Percentiles rank a stretch among this genome's conserved stretches.
Conservation (phyloP, 345 rosid genomes). For the Toxicodendron radicans region DNA sequence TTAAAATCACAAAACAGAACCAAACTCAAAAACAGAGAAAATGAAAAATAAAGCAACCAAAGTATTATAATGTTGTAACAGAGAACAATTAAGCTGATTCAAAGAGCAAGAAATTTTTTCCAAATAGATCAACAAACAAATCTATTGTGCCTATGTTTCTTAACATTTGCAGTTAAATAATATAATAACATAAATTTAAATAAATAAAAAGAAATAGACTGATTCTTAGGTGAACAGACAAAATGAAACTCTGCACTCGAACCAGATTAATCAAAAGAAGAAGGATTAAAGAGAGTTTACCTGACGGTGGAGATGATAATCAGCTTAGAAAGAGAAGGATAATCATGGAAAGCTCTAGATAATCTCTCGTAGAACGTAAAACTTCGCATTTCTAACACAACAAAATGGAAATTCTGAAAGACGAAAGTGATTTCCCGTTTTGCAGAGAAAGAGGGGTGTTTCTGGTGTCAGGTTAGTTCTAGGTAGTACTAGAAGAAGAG, state of each 20-base stretch:
- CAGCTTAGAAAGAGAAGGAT: conserved; percentile 68
- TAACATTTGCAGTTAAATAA: too few relatives aligned
- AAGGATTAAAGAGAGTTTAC: conserved; percentile 31
- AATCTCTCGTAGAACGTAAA: conserved; percentile 55
- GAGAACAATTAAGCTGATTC: neutral
- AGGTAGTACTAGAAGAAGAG: neutral
- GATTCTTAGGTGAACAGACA: too few relatives aligned
- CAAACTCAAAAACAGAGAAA: neutral
- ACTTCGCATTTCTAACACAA: conserved; percentile 46
- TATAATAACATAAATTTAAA: neutral
- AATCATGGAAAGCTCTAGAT: conserved; percentile 63
- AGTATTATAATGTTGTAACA: neutral
- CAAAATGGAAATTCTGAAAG: neutral
- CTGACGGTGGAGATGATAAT: conserved; percentile 77
- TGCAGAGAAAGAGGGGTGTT: conserved; percentile 11
- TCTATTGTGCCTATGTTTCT: too few relatives aligned
- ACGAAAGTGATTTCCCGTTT: neutral
- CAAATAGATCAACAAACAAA: too few relatives aligned
- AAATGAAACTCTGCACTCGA: too few relatives aligned
- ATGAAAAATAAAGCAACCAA: neutral
- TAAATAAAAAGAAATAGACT: neutral
- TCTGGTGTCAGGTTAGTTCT: conserved; percentile 17
- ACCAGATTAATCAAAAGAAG: neutral
- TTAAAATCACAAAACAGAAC: neutral
- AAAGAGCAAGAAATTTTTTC: neutral